Conservation (phyloP, 371 early-diverging fungal species). For the Phascolomyces articulosus region DNA sequence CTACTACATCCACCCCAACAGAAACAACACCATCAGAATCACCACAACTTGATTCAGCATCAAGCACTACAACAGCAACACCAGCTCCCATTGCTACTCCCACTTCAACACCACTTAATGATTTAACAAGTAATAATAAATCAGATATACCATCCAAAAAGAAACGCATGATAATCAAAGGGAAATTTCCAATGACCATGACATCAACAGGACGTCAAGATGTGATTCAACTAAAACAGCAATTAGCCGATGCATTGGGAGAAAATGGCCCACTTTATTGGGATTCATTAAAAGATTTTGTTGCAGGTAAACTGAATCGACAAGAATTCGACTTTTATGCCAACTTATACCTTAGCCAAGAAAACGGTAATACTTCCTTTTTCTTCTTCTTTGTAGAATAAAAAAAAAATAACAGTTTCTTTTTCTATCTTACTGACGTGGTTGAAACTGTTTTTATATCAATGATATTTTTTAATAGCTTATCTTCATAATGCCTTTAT, state of each 20-base stretch:
- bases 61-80: not conserved
- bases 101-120: not conserved
- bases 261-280: constrained; percentile 81
- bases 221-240: constrained; percentile 74
- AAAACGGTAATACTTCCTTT: constrained; percentile 60
- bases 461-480: constrained; percentile 40
- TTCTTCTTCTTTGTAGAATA: not conserved
- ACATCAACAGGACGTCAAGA: constrained; percentile 57
- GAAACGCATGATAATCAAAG: not conserved
- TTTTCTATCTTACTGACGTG: too few relatives aligned
- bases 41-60: not conserved
- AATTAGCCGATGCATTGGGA: constrained; percentile 78
- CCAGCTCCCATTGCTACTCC: not conserved
- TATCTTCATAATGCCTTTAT: constrained; percentile 82
- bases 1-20: not conserved
- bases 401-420: not conserved
- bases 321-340: constrained; percentile 84
- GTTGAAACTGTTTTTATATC: not conserved
- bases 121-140: not conserved
- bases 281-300: constrained; percentile 77
- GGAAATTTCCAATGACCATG: constrained; percentile 16
- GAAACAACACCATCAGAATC: not conserved
- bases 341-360: constrained; percentile 64
- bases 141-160: not conserved
- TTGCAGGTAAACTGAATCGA: constrained; percentile 75